Evolutionary conservation across 768 basidiomycete species (phyloP).

Genomic region (Leccinum arenicola): DNA sequence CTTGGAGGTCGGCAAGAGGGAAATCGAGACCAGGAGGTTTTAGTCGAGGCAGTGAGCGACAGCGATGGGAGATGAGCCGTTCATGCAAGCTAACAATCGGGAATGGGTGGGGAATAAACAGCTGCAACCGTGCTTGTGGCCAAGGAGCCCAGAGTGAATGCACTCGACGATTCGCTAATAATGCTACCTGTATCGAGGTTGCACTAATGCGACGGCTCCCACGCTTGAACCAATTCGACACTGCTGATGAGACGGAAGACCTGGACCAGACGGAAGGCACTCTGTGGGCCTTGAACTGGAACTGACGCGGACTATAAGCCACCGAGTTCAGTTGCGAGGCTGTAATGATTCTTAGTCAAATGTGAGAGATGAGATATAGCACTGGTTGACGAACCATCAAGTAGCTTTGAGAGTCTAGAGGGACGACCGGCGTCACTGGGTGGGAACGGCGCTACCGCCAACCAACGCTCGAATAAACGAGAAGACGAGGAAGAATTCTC

Average conservation of each 20-base stretch:
- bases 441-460: constrained; percentile 52
- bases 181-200: constrained; percentile 41
- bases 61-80: no score
- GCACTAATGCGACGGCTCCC: constrained; percentile 36
- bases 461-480: constrained; percentile 68
- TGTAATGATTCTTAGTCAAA: constrained; percentile 10
- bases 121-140: constrained; percentile 21
- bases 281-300: constrained; percentile 35
- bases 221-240: constrained; percentile 52
- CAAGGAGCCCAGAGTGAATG: constrained; percentile 30
- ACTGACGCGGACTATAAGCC: constrained; percentile 27
- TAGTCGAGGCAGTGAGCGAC: no score
- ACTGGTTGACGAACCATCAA: constrained; percentile 10
- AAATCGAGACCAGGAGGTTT: no score
- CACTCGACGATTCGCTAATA: constrained; percentile 43
- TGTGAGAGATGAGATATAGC: not conserved
- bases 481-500: constrained; percentile 3
- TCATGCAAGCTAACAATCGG: no score
- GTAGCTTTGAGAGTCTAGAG: constrained; percentile 40
- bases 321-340: constrained; percentile 17
- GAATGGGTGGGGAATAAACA: no score
- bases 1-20: no score
- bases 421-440: constrained; percentile 59
- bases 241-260: constrained; percentile 48
- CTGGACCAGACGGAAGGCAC: constrained; percentile 54